Evolutionary conservation across 2,329 filamentous ascomycete species (phyloP).

Genomic region (Exophiala phaeomuriformis): DNA sequence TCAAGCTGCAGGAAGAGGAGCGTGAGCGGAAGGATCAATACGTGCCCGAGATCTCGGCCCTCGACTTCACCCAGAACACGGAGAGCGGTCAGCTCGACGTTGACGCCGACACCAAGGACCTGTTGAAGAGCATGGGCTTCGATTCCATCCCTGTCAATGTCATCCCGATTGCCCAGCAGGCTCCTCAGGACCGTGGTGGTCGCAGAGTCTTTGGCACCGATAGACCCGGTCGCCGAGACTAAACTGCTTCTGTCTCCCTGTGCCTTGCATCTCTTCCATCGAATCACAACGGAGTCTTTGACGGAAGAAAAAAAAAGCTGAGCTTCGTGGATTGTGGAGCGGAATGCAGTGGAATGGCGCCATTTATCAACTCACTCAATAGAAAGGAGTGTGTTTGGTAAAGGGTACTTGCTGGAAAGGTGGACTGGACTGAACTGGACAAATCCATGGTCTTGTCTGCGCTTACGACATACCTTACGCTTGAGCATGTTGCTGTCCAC

Average conservation of each 20-base stretch:
- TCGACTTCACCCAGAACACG: constrained; percentile 93
- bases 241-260: background rate
- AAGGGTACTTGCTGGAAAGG: too few species aligned
- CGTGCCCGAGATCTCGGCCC: constrained; percentile 95
- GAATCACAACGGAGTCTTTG: background rate
- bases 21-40: constrained; percentile 99
- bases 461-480: too few species aligned
- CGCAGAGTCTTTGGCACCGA: constrained; percentile 27
- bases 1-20: constrained; percentile 99
- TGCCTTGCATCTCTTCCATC: background rate
- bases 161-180: constrained; percentile 75
- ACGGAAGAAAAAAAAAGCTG: background rate
- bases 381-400: too few species aligned
- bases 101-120: constrained; percentile 96
- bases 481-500: too few species aligned
- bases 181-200: constrained; percentile 68
- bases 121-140: constrained; percentile 99
- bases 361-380: too few species aligned
- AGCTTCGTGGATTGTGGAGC: background rate
- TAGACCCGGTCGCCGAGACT: constrained; percentile 20
- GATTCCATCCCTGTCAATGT: constrained; percentile 97
- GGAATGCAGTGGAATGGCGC: background rate
- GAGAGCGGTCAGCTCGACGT: constrained; percentile 92
- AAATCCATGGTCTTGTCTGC: too few species aligned
- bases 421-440: too few species aligned